phyloP scores from a whole-genome alignment of 1,284 basidiomycete species.

The Athelia sp. region DNA sequence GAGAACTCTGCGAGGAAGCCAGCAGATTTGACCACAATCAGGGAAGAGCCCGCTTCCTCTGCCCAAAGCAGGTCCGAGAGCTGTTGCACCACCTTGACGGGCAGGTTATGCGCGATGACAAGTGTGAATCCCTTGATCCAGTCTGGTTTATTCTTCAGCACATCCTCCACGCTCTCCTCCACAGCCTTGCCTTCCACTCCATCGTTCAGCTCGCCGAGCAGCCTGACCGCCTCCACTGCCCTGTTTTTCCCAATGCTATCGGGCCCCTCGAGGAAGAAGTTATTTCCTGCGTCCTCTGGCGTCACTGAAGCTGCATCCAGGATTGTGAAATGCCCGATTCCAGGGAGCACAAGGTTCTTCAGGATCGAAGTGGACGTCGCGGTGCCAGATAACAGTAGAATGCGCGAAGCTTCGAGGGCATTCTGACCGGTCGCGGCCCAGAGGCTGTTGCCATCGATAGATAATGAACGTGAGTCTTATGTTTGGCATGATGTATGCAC shows the following conservation, averaged over 20 bases:
- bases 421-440: constrained; percentile 94
- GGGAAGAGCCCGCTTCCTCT: constrained; percentile 49
- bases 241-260: constrained; percentile 76
- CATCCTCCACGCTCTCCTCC: constrained; percentile 45
- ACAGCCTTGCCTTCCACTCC: constrained; percentile 74
- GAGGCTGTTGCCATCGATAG: constrained; percentile 46
- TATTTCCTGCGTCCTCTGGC: constrained; percentile 84
- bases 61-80: constrained; percentile 71
- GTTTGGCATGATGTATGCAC: not conserved
- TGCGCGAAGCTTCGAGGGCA: constrained; percentile 82
- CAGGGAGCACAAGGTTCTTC: constrained; percentile 95
- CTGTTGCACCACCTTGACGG: constrained; percentile 46
- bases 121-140: constrained; percentile 66
- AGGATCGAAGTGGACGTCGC: constrained; percentile 83
- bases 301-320: constrained; percentile 64
- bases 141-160: constrained; percentile 51
- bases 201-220: constrained; percentile 86
- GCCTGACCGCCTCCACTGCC: constrained; percentile 75
- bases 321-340: constrained; percentile 88
- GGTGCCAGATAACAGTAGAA: constrained; percentile 78
- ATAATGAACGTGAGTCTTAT: not conserved
- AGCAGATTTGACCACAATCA: constrained; percentile 76
- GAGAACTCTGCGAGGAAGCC: constrained; percentile 88
- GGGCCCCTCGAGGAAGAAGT: constrained; percentile 87
- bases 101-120: constrained; percentile 81